Conservation (phyloP, 805 yeast genomes). For the Wickerhamiella spandovensis region DNA sequence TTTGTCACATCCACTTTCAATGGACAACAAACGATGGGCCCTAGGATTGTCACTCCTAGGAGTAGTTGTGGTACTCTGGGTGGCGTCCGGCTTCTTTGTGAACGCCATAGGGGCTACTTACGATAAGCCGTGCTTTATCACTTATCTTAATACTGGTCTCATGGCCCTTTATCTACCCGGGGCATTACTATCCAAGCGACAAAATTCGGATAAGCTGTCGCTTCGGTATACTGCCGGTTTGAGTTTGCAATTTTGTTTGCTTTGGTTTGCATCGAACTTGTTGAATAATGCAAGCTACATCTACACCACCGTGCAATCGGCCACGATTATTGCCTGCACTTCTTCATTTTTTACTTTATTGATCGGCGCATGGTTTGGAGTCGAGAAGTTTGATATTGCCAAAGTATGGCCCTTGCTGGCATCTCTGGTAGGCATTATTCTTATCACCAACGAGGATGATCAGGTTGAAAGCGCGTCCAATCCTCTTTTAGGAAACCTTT, state of each 20-base stretch:
- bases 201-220: not conserved
- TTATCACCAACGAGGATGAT: constrained; percentile 49
- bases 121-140: constrained; percentile 82
- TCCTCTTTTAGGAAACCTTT: constrained; percentile 52
- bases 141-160: constrained; percentile 80
- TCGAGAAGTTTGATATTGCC: constrained; percentile 51
- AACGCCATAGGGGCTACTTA: constrained; percentile 52
- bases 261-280: constrained; percentile 87
- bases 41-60: constrained; percentile 61
- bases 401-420: constrained; percentile 60
- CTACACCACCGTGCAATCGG: constrained; percentile 87
- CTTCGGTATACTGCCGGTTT: constrained; percentile 52
- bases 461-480: constrained; percentile 13
- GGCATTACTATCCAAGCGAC: constrained; percentile 30
- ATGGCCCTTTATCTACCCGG: constrained; percentile 59
- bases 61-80: constrained; percentile 81
- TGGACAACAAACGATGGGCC: constrained; percentile 39
- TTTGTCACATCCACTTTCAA: not conserved
- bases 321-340: constrained; percentile 84
- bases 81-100: constrained; percentile 71
- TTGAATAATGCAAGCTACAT: constrained; percentile 77
- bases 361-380: constrained; percentile 57
- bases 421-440: constrained; percentile 63
- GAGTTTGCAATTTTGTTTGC: constrained; percentile 66
- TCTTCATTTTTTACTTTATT: constrained; percentile 85